Conservation (phyloP, 1,284 basidiomycete species). For the Coniferiporia sulphurascens region DNA sequence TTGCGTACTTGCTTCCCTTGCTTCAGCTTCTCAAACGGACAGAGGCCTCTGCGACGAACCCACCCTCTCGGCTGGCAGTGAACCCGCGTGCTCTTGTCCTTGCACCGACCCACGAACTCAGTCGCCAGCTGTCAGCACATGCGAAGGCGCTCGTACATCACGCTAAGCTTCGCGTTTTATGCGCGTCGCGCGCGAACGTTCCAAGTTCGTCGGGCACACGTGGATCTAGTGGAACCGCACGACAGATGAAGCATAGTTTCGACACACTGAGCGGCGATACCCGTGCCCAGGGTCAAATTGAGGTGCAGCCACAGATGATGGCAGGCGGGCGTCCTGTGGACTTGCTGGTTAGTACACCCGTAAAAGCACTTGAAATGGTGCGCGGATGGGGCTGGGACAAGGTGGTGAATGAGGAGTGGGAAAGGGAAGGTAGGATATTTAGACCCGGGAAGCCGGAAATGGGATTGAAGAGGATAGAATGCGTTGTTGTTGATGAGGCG, state of each 20-base stretch:
- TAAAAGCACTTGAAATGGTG: constrained; percentile 69
- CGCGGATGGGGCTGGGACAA: constrained; percentile 64
- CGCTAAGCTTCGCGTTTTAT: constrained; percentile 70
- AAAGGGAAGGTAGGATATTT: constrained; percentile 31
- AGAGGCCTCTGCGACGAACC: constrained; percentile 31
- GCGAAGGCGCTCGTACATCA: constrained; percentile 73
- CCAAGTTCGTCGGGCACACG: constrained; percentile 30
- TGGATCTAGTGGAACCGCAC: constrained; percentile 35
- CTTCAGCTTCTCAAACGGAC: constrained; percentile 70
- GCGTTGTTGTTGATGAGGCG: constrained; percentile 86
- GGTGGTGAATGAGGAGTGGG: constrained; percentile 30
- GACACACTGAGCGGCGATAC: constrained; percentile 21
- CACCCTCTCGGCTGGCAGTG: constrained; percentile 24
- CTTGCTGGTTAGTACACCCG: constrained; percentile 73
- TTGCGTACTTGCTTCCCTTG: constrained; percentile 84
- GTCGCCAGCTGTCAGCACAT: constrained; percentile 68
- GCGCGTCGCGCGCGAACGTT: constrained; percentile 59
- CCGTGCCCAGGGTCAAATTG: constrained; percentile 26
- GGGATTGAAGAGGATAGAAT: constrained; percentile 64
- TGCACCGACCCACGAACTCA: constrained; percentile 84
- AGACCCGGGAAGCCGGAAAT: constrained; percentile 46
- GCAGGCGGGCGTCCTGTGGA: constrained; percentile 44
- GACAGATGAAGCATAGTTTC: constrained; percentile 44
- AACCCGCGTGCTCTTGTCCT: constrained; percentile 77
- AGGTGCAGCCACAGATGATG: constrained; percentile 25